phyloP scores from a whole-genome alignment of 495 filamentous ascomycete genomes.

The Hapsidospora chrysogenum region DNA sequence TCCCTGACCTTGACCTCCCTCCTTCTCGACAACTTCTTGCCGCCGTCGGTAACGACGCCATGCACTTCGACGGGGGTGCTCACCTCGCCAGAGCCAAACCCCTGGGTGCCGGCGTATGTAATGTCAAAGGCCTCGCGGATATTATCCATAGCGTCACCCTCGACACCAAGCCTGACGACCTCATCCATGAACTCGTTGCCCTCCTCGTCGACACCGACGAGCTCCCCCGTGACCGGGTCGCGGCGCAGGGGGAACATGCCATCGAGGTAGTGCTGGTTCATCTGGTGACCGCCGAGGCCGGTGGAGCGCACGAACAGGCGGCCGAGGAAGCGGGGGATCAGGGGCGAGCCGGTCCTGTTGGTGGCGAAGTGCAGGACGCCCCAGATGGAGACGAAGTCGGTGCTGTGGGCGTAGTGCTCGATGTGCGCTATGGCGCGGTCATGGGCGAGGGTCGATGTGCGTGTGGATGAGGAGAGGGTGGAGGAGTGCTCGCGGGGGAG shows the following conservation, averaged over 20 bases:
- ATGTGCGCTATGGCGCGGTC: constrained; percentile 49
- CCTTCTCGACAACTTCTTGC: neutral
- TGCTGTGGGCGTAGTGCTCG: constrained; percentile 70
- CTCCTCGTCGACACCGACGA: constrained; percentile 14
- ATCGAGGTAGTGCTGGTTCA: constrained; percentile 69
- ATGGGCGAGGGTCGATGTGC: constrained; percentile 5
- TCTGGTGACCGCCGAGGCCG: constrained; percentile 45
- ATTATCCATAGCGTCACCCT: constrained; percentile 18
- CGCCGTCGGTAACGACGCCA: neutral
- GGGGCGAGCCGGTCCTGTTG: constrained; percentile 13
- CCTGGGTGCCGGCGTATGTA: constrained; percentile 10
- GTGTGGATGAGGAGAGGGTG: neutral
- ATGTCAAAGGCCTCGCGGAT: constrained; percentile 21
- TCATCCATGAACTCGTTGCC: constrained; percentile 41
- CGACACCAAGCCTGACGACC: constrained; percentile 22
- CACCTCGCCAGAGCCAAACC: constrained; percentile 6
- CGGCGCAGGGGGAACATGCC: constrained; percentile 51
- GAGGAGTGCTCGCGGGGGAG: neutral
- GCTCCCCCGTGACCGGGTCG: constrained; percentile 11
- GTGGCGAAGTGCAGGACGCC: constrained; percentile 55
- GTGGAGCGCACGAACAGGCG: constrained; percentile 52
- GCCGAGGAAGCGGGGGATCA: constrained; percentile 51
- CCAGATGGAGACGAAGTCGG: constrained; percentile 60
- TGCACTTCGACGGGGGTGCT: constrained; percentile 8
- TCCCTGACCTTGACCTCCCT: constrained; percentile 36